These are phyloP conservation scores for Waltergamsia citrina DNA, from an alignment of 2,329 filamentous ascomycete species.

Conservation along the genomic window DNA sequence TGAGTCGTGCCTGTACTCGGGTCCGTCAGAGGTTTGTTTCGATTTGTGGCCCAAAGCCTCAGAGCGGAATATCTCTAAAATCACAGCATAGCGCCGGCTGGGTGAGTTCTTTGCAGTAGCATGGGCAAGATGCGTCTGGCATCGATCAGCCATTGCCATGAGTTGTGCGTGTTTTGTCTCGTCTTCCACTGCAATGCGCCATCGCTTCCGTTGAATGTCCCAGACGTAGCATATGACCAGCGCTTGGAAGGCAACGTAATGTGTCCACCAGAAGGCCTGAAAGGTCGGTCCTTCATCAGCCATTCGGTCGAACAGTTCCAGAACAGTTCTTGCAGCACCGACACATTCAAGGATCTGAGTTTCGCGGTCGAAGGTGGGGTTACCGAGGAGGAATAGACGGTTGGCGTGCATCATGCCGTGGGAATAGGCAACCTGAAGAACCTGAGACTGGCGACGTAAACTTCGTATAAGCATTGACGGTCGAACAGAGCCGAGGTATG, in stretches of 20 bases:
- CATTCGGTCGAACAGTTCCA: conserved; percentile 31
- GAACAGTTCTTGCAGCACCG: conserved; percentile 31
- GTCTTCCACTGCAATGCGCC: conserved; percentile 10
- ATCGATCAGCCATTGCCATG: conserved; percentile 27
- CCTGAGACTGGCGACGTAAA: conserved; percentile 38
- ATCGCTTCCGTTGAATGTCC: conserved; percentile 31
- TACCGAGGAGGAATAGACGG: conserved; percentile 39
- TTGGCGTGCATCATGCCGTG: conserved; percentile 48
- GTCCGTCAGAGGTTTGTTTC: no score
- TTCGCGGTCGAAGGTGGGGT: conserved; percentile 7
- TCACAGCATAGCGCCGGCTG: conserved; percentile 11
- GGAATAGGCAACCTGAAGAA: conserved; percentile 42
- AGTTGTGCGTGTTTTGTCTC: conserved; percentile 13
- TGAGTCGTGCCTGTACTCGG: no score
- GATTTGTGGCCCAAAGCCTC: conserved; percentile 9
- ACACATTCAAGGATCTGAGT: conserved; percentile 30
- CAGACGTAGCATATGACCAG: conserved; percentile 43
- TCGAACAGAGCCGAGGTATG: conserved; percentile 30
- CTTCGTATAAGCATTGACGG: conserved; percentile 34
- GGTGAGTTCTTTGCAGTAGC: conserved; percentile 11
- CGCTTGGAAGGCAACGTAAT: conserved; percentile 43
- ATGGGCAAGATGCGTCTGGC: conserved; percentile 4
- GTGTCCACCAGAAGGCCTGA: conserved; percentile 42
- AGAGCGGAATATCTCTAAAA: conserved; percentile 10
- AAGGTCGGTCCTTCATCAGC: conserved; percentile 29